phyloP scores from a whole-genome alignment of 768 basidiomycete species.

The Pleurotus eryngii region DNA sequence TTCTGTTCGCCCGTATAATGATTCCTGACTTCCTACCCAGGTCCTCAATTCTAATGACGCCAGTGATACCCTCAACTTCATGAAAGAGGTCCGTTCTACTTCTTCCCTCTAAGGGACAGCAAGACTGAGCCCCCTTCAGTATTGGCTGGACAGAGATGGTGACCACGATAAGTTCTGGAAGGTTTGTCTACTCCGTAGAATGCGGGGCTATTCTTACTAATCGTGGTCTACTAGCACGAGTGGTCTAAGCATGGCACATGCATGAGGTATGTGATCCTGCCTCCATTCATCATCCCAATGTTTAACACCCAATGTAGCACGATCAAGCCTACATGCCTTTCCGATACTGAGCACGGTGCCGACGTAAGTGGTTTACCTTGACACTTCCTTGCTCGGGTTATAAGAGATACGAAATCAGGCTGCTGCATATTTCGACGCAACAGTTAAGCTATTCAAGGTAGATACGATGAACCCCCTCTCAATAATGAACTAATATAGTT shows the following conservation, averaged over 20 bases:
- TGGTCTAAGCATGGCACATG: conserved; percentile 69
- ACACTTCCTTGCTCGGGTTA: background rate
- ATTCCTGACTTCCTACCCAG: conserved; percentile 27
- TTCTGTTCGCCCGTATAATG: background rate
- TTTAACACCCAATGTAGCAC: conserved; percentile 39
- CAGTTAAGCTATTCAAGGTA: conserved; percentile 44
- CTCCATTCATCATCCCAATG: background rate
- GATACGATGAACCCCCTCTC: background rate
- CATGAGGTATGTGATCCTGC: conserved; percentile 31
- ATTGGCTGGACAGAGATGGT: conserved; percentile 62
- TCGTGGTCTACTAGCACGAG: conserved; percentile 47
- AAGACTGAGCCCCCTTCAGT: conserved; percentile 23
- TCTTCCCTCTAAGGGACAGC: no score
- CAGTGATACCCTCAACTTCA: conserved; percentile 53
- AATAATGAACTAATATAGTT: background rate
- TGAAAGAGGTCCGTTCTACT: conserved; percentile 36
- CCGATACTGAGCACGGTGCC: conserved; percentile 51
- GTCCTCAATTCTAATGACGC: conserved; percentile 57
- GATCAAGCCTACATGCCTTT: conserved; percentile 54
- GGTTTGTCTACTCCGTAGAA: conserved; percentile 29
- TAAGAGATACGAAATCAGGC: conserved; percentile 36
- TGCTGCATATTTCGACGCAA: conserved; percentile 60
- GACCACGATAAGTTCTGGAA: conserved; percentile 67
- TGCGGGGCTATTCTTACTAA: background rate
- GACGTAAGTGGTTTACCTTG: conserved; percentile 37